These are phyloP conservation scores for Macrophomina tecta DNA, from an alignment of 2,329 filamentous ascomycete species.

Conservation along the genomic window DNA sequence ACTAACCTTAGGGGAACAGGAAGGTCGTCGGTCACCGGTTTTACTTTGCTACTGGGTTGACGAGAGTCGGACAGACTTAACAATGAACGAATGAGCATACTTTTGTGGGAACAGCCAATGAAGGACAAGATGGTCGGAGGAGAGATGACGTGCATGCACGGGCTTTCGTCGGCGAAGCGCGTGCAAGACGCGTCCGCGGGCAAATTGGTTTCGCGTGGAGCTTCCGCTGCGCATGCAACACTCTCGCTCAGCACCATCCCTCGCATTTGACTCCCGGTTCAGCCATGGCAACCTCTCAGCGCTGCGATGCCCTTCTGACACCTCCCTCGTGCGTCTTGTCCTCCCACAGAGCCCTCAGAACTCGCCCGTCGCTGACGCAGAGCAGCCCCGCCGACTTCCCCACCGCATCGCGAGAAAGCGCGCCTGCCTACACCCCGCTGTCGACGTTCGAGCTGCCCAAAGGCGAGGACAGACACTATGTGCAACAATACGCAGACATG, in stretches of 20 bases:
- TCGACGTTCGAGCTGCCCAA: conserved; percentile 75
- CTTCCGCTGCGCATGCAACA: not conserved
- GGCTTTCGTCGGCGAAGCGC: not conserved
- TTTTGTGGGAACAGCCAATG: not conserved
- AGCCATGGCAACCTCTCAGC: conserved; percentile 1
- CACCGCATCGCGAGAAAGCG: conserved; percentile 18
- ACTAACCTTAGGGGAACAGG: conserved; percentile 25
- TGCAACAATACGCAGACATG: conserved; percentile 97
- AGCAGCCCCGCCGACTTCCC: conserved; percentile 21
- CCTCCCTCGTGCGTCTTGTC: conserved; percentile 7
- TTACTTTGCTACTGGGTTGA: not conserved
- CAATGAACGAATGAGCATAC: not conserved
- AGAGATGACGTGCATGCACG: not conserved
- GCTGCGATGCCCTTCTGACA: not conserved
- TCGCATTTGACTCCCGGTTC: too few relatives aligned
- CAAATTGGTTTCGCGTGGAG: conserved; percentile 14
- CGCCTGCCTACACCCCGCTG: conserved; percentile 74
- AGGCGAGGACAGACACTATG: conserved; percentile 71
- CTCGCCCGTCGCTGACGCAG: not conserved
- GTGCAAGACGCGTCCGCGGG: conserved; percentile 3
- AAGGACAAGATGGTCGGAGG: not conserved
- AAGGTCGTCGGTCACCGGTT: not conserved
- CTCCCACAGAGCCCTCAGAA: not conserved
- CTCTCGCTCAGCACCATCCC: not conserved
- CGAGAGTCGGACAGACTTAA: conserved; percentile 3